phyloP scores from a whole-genome alignment of 1,284 basidiomycete genomes.

The Microbotryum intermedium region DNA sequence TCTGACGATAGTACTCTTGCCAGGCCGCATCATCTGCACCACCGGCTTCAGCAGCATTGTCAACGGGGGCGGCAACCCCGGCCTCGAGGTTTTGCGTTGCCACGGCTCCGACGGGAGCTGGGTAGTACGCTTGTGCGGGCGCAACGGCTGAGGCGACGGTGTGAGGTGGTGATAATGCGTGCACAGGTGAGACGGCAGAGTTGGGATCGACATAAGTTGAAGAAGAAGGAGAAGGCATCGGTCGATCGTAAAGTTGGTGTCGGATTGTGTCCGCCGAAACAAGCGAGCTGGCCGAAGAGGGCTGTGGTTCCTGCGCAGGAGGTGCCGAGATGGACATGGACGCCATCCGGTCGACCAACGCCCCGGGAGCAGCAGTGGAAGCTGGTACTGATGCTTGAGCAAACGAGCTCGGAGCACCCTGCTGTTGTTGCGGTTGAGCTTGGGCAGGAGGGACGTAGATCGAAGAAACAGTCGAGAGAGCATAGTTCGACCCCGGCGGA shows the following conservation, averaged over 20 bases:
- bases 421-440: background rate
- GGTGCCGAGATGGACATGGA: no score
- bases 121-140: background rate
- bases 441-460: background rate
- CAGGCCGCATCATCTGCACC: background rate
- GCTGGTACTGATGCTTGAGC: background rate
- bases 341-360: no score
- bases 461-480: background rate
- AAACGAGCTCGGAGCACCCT: background rate
- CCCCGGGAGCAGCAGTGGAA: no score
- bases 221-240: no score
- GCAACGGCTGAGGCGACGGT: background rate
- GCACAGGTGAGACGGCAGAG: background rate
- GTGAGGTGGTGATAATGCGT: background rate
- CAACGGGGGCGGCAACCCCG: background rate
- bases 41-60: background rate
- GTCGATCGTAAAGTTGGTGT: no score
- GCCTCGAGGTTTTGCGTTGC: background rate
- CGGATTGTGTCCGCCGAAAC: no score
- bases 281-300: no score
- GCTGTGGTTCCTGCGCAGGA: background rate
- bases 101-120: background rate
- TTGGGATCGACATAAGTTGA: background rate
- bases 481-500: background rate
- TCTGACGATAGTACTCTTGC: conserved; percentile 1